Evolutionary conservation across 345 rosid species (phyloP), one percentile per base, ranked within the genome.

Genomic region (Lenwebbia sp.): DNA sequence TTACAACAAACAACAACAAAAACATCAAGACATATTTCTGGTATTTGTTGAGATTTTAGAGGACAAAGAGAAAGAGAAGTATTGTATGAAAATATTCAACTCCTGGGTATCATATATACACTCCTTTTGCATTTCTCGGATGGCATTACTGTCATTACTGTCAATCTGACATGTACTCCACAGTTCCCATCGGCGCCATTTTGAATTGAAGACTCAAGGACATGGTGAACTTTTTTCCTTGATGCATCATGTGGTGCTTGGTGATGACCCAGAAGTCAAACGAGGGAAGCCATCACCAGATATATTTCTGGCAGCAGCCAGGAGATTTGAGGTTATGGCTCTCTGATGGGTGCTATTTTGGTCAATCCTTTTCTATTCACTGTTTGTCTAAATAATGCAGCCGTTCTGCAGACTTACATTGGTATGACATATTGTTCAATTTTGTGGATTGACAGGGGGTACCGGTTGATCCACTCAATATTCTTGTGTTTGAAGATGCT

Each of bases 191-290:
- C 90, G 85, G 87, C 89, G 94, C 6, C 99, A 97, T 92, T 97
- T 91, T 91, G 94, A 90, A 83, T 90, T 97, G 86, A 96, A 97
- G 90, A 97, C 98, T 19, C 94, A 93, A 90, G 92, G 90, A 82
- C 99, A 96, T 50, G 88, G 93, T 44, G 94, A 95, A 83, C 93
- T 96, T 87, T 96, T 97, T 55, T 93, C 96, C 9, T 91, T 96
- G 93, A 97, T 97, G 98, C 97, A 96, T 92, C 99, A 97, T 89
- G 81, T 93, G 88, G 98, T 97, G 85, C 92, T 90, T 75, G 98
- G 99, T 86, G 98, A 97, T 91, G 98, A 97, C 86, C 97, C 97
- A 23, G 99, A 96, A 91, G 98, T 97, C 90, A 94, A 95, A 92
- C 91, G 91, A 88, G 99, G 99, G 84, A 96, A 97, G 91, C 99